Conservation (phyloP, 495 filamentous ascomycete species). For the Penicillium ucsense region DNA sequence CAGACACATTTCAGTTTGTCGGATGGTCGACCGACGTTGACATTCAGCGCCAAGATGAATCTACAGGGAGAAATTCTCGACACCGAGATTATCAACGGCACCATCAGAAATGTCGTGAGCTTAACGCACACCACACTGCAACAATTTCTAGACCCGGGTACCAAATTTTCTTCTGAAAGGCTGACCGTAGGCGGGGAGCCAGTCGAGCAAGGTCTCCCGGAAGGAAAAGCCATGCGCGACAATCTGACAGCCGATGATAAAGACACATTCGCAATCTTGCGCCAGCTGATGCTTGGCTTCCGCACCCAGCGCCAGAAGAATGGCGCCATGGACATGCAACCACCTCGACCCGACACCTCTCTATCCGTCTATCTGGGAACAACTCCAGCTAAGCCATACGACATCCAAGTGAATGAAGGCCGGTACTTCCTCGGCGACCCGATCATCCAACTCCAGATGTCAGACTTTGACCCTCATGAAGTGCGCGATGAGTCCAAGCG, state of each 20-base stretch:
- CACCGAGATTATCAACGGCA: conserved; percentile 59
- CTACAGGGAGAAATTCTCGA: conserved; percentile 59
- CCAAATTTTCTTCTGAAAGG: not conserved
- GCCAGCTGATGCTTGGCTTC: conserved; percentile 33
- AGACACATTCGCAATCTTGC: conserved; percentile 29
- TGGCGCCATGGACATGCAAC: conserved; percentile 30
- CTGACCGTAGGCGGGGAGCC: conserved; percentile 35
- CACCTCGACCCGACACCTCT: conserved; percentile 6
- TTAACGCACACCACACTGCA: conserved; percentile 54
- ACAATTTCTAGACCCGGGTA: conserved; percentile 33
- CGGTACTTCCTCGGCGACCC: conserved; percentile 43
- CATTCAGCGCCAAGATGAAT: conserved; percentile 69
- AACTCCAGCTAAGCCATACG: conserved; percentile 14
- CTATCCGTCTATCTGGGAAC: conserved; percentile 25
- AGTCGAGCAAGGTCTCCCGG: conserved; percentile 1
- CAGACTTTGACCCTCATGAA: conserved; percentile 26
- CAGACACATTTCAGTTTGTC: conserved; percentile 59
- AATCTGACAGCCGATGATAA: conserved; percentile 26
- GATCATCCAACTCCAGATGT: conserved; percentile 32
- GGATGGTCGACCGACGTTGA: conserved; percentile 57
- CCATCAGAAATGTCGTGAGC: conserved; percentile 59
- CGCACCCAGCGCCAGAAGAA: conserved; percentile 27
- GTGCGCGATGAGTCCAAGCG: conserved; percentile 28
- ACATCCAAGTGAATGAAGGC: conserved; percentile 19
- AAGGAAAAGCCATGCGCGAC: conserved; percentile 9